Conservation (phyloP, 2,329 filamentous ascomycete species). For the Calonectria hongkongensis region DNA sequence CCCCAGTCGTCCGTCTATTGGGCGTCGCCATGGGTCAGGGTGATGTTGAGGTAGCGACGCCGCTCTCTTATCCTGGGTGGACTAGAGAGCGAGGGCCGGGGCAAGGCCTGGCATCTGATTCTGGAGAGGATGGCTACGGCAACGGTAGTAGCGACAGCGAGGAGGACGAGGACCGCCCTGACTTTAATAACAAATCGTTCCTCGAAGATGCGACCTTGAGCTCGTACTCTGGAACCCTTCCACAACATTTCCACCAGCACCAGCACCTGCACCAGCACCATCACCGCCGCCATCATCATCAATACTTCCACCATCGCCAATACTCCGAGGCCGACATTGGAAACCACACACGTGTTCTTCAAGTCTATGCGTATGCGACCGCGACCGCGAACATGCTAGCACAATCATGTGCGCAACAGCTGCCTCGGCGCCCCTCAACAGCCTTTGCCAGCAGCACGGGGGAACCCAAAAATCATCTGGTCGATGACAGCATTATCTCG, state of each 20-base stretch:
- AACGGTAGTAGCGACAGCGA: slow-evolving; percentile 42
- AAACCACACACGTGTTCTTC: slow-evolving; percentile 44
- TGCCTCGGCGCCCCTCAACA: slow-evolving; percentile 44
- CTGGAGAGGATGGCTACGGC: slow-evolving; percentile 43
- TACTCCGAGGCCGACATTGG: slow-evolving; percentile 35
- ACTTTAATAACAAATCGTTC: slow-evolving; percentile 53
- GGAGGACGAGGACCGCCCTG: slow-evolving; percentile 43
- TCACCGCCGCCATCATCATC: slow-evolving; percentile 37
- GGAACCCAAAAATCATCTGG: slow-evolving; percentile 42
- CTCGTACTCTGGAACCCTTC: slow-evolving; percentile 48
- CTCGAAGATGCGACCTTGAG: slow-evolving; percentile 54
- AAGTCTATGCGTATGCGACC: slow-evolving; percentile 47
- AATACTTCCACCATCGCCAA: slow-evolving; percentile 39
- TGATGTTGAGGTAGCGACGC: slow-evolving; percentile 48
- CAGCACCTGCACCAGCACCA: slow-evolving; percentile 20
- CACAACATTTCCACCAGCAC: slow-evolving; percentile 41
- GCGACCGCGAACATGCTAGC: slow-evolving; percentile 42
- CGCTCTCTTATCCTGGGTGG: slow-evolving; percentile 49
- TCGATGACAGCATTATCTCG: slow-evolving; percentile 51
- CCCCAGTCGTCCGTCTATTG: slow-evolving; percentile 44
- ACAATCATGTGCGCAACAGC: slow-evolving; percentile 44
- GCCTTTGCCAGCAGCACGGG: slow-evolving; percentile 39
- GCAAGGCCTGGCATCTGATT: slow-evolving; percentile 42
- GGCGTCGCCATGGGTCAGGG: slow-evolving; percentile 53
- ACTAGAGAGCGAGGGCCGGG: slow-evolving; percentile 45